A percentile compares a stretch with the other conserved stretches of the same genome.
These are phyloP conservation scores for Colletotrichum plurivorum DNA, from an alignment of 2,329 filamentous ascomycete genomes.

Conservation along the genomic window DNA sequence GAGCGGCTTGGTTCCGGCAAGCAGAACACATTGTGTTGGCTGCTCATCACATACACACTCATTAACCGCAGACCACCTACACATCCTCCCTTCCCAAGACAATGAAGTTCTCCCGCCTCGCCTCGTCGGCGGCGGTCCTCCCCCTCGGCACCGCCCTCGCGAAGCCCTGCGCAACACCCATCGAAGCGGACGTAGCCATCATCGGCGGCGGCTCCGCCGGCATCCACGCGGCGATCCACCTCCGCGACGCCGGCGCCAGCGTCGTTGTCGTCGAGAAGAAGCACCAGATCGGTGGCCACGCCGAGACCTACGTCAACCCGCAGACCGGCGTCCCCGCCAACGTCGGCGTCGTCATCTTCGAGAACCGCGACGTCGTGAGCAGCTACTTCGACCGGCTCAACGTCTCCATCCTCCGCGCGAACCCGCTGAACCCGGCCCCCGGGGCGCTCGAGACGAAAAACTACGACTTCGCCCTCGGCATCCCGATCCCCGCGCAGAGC, in stretches of 20 bases:
- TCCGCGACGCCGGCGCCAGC: slow-evolving; percentile 53
- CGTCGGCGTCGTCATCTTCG: slow-evolving; percentile 46
- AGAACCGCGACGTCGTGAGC: slow-evolving; percentile 50
- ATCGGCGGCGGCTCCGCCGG: slow-evolving; percentile 59
- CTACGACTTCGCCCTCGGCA: slow-evolving; percentile 41
- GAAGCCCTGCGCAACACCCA: not conserved
- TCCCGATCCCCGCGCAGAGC: slow-evolving; percentile 30
- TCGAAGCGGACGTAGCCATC: slow-evolving; percentile 46
- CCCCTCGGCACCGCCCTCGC: not conserved
- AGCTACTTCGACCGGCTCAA: slow-evolving; percentile 54
- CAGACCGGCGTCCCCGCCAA: slow-evolving; percentile 32
- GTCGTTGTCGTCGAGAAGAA: slow-evolving; percentile 57
- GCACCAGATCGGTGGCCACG: slow-evolving; percentile 55
- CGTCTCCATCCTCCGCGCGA: slow-evolving; percentile 42
- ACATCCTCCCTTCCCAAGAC: not conserved
- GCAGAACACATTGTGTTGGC: not conserved
- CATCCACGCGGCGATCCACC: slow-evolving; percentile 55
- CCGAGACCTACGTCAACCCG: slow-evolving; percentile 55
- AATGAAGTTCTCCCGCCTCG: slow-evolving; percentile 28
- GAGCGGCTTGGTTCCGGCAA: not conserved
- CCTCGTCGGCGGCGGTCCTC: slow-evolving; percentile 20
- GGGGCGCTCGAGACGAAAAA: slow-evolving; percentile 25
- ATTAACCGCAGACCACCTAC: not conserved
- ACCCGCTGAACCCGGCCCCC: slow-evolving; percentile 2
- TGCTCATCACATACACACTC: no score